Percentiles rank a stretch among this genome's conserved stretches.
Conservation (phyloP, 495 filamentous ascomycete genomes). For the Neurospora sp. region DNA sequence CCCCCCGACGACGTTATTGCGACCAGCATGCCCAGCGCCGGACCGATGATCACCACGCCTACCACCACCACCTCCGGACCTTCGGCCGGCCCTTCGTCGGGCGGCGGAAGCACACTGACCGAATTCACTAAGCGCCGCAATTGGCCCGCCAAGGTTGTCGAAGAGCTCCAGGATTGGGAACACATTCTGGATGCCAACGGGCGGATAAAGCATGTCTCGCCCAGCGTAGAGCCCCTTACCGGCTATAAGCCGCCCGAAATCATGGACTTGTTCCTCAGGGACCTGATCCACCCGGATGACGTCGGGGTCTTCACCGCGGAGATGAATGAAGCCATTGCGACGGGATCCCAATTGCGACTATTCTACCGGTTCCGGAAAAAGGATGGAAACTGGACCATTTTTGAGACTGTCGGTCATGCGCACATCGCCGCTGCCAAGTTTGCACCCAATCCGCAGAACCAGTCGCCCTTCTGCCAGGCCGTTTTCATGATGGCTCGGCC, state of each 20-base stretch:
- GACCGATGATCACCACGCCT: conserved; percentile 2
- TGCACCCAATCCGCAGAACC: conserved; percentile 51
- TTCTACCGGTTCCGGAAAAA: conserved; percentile 81
- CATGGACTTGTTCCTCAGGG: conserved; percentile 59
- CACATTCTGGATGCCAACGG: conserved; percentile 81
- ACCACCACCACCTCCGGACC: conserved; percentile 1
- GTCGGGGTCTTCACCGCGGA: conserved; percentile 74
- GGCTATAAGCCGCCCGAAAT: conserved; percentile 64
- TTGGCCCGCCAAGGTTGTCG: conserved; percentile 81
- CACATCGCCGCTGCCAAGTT: conserved; percentile 67
- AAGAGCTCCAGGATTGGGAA: conserved; percentile 82
- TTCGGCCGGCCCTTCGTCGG: conserved; percentile 4
- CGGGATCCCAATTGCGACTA: conserved; percentile 65
- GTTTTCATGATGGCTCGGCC: conserved; percentile 92
- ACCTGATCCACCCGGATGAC: conserved; percentile 86
- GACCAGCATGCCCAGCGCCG: conserved; percentile 1
- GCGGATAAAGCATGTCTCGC: conserved; percentile 72
- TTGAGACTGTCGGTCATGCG: conserved; percentile 86
- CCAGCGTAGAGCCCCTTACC: conserved; percentile 66
- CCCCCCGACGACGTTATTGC: conserved; percentile 9
- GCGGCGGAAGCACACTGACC: conserved; percentile 53
- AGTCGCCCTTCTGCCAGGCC: conserved; percentile 65
- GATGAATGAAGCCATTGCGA: conserved; percentile 85
- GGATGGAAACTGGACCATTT: conserved; percentile 63
- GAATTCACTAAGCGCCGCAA: conserved; percentile 77